A percentile compares a stretch with the other conserved stretches of the same genome.
phyloP scores from a whole-genome alignment of 345 rosid species.

The Euclidium syriacum region DNA sequence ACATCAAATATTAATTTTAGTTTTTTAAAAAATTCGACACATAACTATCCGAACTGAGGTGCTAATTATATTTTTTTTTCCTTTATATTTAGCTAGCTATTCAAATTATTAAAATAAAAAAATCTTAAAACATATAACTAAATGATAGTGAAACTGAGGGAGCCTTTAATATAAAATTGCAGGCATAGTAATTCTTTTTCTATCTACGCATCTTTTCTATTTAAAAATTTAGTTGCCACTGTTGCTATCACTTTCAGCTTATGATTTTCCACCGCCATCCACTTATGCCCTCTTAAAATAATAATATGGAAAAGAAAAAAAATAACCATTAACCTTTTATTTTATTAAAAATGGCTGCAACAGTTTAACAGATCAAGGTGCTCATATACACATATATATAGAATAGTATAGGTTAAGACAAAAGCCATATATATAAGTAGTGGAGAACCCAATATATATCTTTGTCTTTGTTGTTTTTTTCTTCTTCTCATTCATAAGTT shows the following conservation, averaged over 20 bases:
- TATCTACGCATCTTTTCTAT: background rate
- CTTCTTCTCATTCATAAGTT: slow-evolving; percentile 14
- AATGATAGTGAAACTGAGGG: background rate
- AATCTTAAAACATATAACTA: too few species aligned
- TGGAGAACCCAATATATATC: slow-evolving; percentile 34
- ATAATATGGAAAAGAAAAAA: background rate
- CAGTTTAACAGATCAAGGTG: slow-evolving; percentile 37
- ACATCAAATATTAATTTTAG: background rate
- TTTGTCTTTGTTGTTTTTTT: slow-evolving; percentile 23
- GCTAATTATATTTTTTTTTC: too few species aligned
- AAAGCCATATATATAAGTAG: slow-evolving; percentile 28
- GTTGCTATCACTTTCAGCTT: slow-evolving; percentile 25
- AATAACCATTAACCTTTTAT: slow-evolving; percentile 23
- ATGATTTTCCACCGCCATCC: slow-evolving; percentile 32
- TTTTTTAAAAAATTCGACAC: too few species aligned
- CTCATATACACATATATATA: slow-evolving; percentile 27
- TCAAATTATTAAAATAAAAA: too few species aligned
- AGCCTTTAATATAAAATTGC: background rate
- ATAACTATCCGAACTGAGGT: too few species aligned
- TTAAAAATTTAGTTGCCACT: slow-evolving; percentile 4
- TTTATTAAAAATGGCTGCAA: slow-evolving; percentile 36
- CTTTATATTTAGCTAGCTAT: too few species aligned
- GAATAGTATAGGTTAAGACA: slow-evolving; percentile 13
- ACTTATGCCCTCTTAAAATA: slow-evolving; percentile 20
- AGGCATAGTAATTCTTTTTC: background rate